Conservation (phyloP, 345 rosid genomes). For the Aegle marmelos region DNA sequence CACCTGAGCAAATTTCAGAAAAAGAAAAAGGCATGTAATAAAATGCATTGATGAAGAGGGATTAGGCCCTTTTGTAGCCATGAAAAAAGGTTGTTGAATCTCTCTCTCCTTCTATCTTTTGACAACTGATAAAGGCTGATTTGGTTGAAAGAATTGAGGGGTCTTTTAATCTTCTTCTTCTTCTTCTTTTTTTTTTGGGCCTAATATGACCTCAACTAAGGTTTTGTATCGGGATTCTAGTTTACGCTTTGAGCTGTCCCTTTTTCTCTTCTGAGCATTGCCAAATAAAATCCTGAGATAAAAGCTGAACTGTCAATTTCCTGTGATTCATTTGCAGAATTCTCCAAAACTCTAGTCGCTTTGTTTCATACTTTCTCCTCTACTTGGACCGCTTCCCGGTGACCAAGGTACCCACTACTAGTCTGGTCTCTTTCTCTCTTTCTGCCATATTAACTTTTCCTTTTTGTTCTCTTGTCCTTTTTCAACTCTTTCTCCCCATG, state of each 20-base stretch:
- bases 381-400: conserved; percentile 53
- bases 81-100: conserved; percentile 18
- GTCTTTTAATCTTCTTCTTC: conserved; percentile 7
- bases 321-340: conserved; percentile 40
- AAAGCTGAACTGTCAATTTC: conserved; percentile 55
- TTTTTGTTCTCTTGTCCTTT: neutral
- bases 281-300: conserved; percentile 33
- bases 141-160: conserved; percentile 6
- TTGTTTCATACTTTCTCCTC: conserved; percentile 14
- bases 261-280: conserved; percentile 22
- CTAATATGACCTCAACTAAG: conserved; percentile 31
- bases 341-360: conserved; percentile 20
- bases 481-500: conserved; percentile 21
- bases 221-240: conserved; percentile 24
- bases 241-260: conserved; percentile 38
- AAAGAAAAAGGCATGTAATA: neutral
- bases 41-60: neutral
- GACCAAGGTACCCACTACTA: conserved; percentile 51
- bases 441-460: conserved; percentile 22
- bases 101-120: conserved; percentile 1
- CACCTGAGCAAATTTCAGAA: conserved; percentile 7
- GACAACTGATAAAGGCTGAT: conserved; percentile 26
- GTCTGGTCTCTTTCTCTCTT: conserved; percentile 73
- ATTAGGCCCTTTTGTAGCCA: conserved; percentile 35
- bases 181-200: conserved; percentile 18